Conservation (phyloP, 768 basidiomycete species). For the Boletus eberwhitei region DNA sequence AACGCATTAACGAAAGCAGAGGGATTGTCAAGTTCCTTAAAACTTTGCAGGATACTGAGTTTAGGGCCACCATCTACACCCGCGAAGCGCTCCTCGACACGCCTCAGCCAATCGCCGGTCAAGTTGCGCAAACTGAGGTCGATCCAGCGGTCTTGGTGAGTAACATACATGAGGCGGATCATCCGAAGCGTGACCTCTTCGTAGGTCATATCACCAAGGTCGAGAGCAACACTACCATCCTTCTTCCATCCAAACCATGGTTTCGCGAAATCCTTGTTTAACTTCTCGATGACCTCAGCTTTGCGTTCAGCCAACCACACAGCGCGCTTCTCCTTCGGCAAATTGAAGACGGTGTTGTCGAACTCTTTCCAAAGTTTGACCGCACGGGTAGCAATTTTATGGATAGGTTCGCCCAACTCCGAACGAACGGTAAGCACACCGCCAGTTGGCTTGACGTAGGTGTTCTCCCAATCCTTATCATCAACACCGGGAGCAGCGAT, state of each 20-base stretch:
- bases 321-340: slow-evolving; percentile 92
- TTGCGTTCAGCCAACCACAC: slow-evolving; percentile 85
- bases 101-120: slow-evolving; percentile 94
- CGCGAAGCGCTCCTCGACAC: slow-evolving; percentile 93
- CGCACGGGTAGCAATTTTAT: slow-evolving; percentile 96
- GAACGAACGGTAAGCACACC: slow-evolving; percentile 96
- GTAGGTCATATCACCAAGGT: slow-evolving; percentile 96
- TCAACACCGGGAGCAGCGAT: slow-evolving; percentile 90
- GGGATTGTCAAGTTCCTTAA: slow-evolving; percentile 79
- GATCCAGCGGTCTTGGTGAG: slow-evolving; percentile 90
- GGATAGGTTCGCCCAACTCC: slow-evolving; percentile 97
- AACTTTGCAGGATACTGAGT: slow-evolving; percentile 83
- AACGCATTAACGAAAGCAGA: slow-evolving; percentile 72
- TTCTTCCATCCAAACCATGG: slow-evolving; percentile 98
- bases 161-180: slow-evolving; percentile 91
- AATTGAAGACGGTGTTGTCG: slow-evolving; percentile 91
- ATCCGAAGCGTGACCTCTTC: slow-evolving; percentile 92
- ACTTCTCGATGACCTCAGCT: slow-evolving; percentile 83
- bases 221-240: slow-evolving; percentile 76
- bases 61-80: slow-evolving; percentile 81
- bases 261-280: slow-evolving; percentile 96
- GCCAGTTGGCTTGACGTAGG: slow-evolving; percentile 90
- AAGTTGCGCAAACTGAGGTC: slow-evolving; percentile 89
- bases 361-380: slow-evolving; percentile 99
- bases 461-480: slow-evolving; percentile 90